Conservation (phyloP, 2,329 filamentous ascomycete species). For the Pseudocercospora vitis region DNA sequence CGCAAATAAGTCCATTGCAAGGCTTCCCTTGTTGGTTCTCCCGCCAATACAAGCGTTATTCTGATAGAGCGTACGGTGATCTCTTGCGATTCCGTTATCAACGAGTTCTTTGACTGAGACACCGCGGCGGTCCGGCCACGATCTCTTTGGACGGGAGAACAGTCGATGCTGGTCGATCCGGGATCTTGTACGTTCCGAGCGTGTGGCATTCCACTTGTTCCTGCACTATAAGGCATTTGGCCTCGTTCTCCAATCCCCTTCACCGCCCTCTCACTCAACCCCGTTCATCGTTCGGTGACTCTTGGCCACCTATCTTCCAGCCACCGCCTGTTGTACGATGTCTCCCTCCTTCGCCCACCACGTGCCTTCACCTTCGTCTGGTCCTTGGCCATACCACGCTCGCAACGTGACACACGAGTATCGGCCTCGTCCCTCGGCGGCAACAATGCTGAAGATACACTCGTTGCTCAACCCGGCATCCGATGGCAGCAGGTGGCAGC, state of each 20-base stretch:
- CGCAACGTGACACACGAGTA: constrained; percentile 23
- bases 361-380: constrained; percentile 26
- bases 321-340: constrained; percentile 22
- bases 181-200: constrained; percentile 18
- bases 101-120: constrained; percentile 28
- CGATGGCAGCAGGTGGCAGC: constrained; percentile 23
- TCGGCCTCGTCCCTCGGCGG: constrained; percentile 18
- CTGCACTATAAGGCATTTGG: constrained; percentile 30
- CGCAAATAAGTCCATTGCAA: constrained; percentile 20
- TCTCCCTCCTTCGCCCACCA: constrained; percentile 24
- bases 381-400: constrained; percentile 14
- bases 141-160: constrained; percentile 23
- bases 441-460: constrained; percentile 43
- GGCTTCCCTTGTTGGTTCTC: constrained; percentile 21
- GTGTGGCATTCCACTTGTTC: constrained; percentile 20
- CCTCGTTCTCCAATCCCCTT: constrained; percentile 25
- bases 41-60: constrained; percentile 24
- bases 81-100: constrained; percentile 18
- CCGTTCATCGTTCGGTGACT: constrained; percentile 11
- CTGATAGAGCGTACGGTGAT: constrained; percentile 7
- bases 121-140: constrained; percentile 26
- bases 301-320: constrained; percentile 31
- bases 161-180: constrained; percentile 21
- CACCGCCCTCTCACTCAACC: constrained; percentile 25
- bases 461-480: constrained; percentile 43